Conservation (phyloP, 2,329 filamentous ascomycete genomes). For the Akanthomyces muscarius region DNA sequence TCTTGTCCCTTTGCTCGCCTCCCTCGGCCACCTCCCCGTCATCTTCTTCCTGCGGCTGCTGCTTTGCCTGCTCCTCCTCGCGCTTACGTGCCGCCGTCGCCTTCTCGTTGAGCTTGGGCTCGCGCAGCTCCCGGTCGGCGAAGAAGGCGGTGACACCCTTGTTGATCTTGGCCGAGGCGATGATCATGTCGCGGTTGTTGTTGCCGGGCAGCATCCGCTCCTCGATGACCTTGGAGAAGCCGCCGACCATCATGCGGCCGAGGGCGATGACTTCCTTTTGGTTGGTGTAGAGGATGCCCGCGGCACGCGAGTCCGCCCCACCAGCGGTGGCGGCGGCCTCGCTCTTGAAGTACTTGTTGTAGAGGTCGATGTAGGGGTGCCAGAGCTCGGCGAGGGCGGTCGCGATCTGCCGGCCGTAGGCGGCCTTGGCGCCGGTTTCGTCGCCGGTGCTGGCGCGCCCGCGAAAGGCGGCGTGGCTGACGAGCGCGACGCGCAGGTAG, state of each 20-base stretch:
- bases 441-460: constrained; percentile 28
- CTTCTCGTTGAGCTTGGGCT: constrained; percentile 26
- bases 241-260: constrained; percentile 43
- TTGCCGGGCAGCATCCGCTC: constrained; percentile 37
- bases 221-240: constrained; percentile 41
- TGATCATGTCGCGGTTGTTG: constrained; percentile 32
- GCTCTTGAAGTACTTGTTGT: constrained; percentile 34
- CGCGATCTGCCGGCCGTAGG: constrained; percentile 48
- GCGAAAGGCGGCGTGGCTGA: constrained; percentile 40
- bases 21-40: no score
- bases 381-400: constrained; percentile 49
- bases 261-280: constrained; percentile 42
- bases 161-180: constrained; percentile 34
- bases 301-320: constrained; percentile 20
- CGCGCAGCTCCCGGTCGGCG: constrained; percentile 30
- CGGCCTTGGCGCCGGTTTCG: constrained; percentile 34
- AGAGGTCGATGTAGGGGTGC: constrained; percentile 42
- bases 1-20: no score
- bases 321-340: constrained; percentile 22
- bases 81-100: constrained; percentile 22
- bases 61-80: neutral
- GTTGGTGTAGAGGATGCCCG: constrained; percentile 29
- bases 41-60: constrained; percentile 21
- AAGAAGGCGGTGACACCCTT: constrained; percentile 36
- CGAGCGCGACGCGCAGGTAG: constrained; percentile 55